A percentile compares a stretch with the other conserved stretches of the same genome.
phyloP scores from a whole-genome alignment of 2,329 filamentous ascomycete genomes.

The Trichoderma pleuroti region DNA sequence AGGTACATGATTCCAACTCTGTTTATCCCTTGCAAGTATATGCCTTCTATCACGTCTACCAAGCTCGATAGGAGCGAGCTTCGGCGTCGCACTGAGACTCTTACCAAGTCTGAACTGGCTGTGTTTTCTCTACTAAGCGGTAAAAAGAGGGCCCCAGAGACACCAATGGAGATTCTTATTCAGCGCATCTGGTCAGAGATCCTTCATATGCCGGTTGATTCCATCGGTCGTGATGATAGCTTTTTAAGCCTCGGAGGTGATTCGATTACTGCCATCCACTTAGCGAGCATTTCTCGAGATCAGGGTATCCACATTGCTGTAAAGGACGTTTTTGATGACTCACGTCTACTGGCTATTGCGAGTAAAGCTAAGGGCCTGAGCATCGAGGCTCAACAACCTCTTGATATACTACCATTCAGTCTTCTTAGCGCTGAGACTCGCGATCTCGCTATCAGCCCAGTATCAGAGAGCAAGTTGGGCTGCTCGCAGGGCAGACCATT shows the following conservation, averaged over 20 bases:
- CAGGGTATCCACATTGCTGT: constrained; percentile 15
- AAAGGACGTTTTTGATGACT: constrained; percentile 12
- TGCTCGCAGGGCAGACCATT: constrained; percentile 13
- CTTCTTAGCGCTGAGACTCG: neutral
- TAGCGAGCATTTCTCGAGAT: constrained; percentile 11
- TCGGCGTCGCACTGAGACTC: neutral
- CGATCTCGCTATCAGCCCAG: neutral
- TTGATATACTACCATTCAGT: neutral
- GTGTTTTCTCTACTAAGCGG: neutral
- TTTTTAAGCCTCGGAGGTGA: constrained; percentile 33
- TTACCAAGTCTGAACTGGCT: neutral
- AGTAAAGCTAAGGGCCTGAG: neutral
- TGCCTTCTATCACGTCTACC: constrained; percentile 23
- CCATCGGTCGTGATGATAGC: constrained; percentile 20
- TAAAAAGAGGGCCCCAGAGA: constrained; percentile 6
- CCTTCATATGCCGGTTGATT: constrained; percentile 1
- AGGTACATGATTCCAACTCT: constrained; percentile 24
- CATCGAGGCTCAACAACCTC: neutral
- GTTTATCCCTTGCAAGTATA: constrained; percentile 23
- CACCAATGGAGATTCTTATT: constrained; percentile 5
- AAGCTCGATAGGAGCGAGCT: constrained; percentile 22
- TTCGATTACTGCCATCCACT: constrained; percentile 27
- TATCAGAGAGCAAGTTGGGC: neutral
- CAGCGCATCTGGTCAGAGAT: constrained; percentile 21
- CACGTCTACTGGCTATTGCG: constrained; percentile 8